Evolutionary conservation across 257 asterid species (phyloP).

Genomic region (Salvia hispanica): DNA sequence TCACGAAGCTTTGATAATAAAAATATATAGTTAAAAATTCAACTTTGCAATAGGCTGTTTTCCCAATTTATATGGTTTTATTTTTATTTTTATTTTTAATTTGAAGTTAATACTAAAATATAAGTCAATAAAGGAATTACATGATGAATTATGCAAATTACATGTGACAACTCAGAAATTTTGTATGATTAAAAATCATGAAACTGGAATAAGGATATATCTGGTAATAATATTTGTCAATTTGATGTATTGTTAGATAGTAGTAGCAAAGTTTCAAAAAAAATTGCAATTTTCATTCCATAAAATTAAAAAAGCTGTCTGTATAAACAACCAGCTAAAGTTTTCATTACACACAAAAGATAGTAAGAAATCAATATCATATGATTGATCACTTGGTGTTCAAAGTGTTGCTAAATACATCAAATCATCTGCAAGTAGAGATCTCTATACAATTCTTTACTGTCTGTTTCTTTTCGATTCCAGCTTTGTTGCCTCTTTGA

Average conservation of each 20-base stretch:
- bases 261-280: not conserved
- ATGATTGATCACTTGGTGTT: constrained; percentile 24
- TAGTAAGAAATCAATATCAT: constrained; percentile 29
- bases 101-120: too few relatives aligned
- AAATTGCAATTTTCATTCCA: constrained; percentile 23
- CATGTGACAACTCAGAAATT: too few relatives aligned
- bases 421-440: not conserved
- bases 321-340: constrained; percentile 10
- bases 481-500: constrained; percentile 71
- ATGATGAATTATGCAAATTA: too few relatives aligned
- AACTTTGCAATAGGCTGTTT: too few relatives aligned
- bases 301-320: constrained; percentile 27
- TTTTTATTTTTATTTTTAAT: too few relatives aligned
- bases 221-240: too few relatives aligned
- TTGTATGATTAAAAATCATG: too few relatives aligned
- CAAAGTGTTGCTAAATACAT: constrained; percentile 30
- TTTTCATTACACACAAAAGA: constrained; percentile 31
- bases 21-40: too few relatives aligned
- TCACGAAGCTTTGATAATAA: too few relatives aligned
- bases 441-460: constrained; percentile 34
- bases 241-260: not conserved
- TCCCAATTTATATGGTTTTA: too few relatives aligned
- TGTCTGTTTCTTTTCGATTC: constrained; percentile 66
- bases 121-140: too few relatives aligned
- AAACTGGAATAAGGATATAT: too few relatives aligned